These are phyloP conservation scores for Monosporascus ibericus DNA, from an alignment of 2,329 filamentous ascomycete genomes.

Conservation along the genomic window DNA sequence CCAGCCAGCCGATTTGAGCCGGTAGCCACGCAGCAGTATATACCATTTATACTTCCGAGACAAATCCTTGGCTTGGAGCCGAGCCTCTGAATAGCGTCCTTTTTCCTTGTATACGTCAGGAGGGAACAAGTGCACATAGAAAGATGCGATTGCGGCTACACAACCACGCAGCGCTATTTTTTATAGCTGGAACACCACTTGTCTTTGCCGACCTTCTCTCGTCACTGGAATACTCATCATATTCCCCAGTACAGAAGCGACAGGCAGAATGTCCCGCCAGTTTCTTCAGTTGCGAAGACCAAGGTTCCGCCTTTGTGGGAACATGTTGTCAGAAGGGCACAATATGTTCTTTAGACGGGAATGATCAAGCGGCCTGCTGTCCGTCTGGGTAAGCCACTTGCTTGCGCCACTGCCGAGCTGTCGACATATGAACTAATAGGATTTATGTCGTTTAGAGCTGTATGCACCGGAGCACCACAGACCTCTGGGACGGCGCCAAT, in stretches of 20 bases:
- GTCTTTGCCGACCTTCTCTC: conserved; percentile 15
- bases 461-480: conserved; percentile 51
- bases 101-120: background rate
- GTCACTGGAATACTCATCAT: conserved; percentile 19
- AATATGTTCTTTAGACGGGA: conserved; percentile 42
- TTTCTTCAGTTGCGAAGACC: conserved; percentile 44
- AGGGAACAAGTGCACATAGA: background rate
- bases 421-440: background rate
- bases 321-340: conserved; percentile 48
- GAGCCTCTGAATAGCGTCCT: background rate
- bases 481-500: conserved; percentile 28
- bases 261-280: conserved; percentile 37
- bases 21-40: too few relatives aligned
- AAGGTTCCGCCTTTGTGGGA: conserved; percentile 39
- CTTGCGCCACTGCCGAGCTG: conserved; percentile 1
- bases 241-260: conserved; percentile 19
- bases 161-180: background rate
- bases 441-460: conserved; percentile 30
- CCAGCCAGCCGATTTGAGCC: too few relatives aligned
- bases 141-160: background rate
- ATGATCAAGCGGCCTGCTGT: conserved; percentile 47
- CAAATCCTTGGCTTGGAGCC: too few relatives aligned
- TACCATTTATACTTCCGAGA: too few relatives aligned
- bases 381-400: conserved; percentile 39
- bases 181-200: background rate